Evolutionary conservation across 1,284 basidiomycete genomes (phyloP).

Genomic region (Microstroma glucosiphilum): DNA sequence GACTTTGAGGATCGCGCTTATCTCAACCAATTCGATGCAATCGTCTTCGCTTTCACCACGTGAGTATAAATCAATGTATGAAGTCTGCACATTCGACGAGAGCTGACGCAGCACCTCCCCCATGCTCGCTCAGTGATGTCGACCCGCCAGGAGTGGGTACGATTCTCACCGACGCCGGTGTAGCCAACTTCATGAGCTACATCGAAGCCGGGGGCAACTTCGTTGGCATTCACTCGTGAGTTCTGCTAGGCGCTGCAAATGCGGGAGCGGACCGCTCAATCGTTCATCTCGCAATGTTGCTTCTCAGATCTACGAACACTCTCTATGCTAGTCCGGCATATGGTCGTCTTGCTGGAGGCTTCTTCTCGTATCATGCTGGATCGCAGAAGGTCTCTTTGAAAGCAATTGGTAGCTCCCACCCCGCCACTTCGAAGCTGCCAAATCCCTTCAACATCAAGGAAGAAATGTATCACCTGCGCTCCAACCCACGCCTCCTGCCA

Average conservation of each 20-base stretch:
- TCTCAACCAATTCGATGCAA: constrained; percentile 28
- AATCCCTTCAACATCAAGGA: constrained; percentile 23
- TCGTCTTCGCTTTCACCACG: constrained; percentile 63
- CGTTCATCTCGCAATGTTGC: no score
- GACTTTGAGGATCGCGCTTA: constrained; percentile 23
- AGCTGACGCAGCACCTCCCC: no score
- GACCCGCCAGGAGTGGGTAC: constrained; percentile 31
- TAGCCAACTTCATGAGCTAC: constrained; percentile 63
- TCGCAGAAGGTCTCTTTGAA: constrained; percentile 53
- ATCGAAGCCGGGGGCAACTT: constrained; percentile 68
- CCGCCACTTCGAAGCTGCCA: constrained; percentile 25
- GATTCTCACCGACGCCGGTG: constrained; percentile 62
- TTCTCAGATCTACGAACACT: constrained; percentile 56
- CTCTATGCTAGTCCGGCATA: constrained; percentile 65
- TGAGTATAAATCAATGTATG: no score
- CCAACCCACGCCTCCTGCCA: constrained; percentile 61
- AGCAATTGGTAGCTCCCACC: constrained; percentile 18
- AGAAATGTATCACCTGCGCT: constrained; percentile 67
- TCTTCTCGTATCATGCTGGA: constrained; percentile 69
- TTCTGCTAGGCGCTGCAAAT: no score
- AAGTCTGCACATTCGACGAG: no score
- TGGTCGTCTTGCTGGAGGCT: constrained; percentile 57
- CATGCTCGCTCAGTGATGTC: constrained; percentile 53
- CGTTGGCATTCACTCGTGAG: constrained; percentile 63
- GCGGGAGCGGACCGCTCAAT: no score